Percentiles rank a stretch among this genome's conserved stretches.
Conservation (phyloP, 306 rosid species). For the Pterocarpus macrocarpus region DNA sequence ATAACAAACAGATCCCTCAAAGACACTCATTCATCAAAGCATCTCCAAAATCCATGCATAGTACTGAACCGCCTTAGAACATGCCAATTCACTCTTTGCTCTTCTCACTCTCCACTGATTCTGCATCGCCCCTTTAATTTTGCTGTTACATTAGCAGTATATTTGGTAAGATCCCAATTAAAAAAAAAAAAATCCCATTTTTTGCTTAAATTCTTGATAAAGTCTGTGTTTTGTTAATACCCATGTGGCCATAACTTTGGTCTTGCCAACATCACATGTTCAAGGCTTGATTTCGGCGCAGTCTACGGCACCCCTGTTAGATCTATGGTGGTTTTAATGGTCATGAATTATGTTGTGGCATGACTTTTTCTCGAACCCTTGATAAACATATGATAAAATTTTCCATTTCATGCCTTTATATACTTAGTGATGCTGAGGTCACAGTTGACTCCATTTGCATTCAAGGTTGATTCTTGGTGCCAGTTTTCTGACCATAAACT, state of each 20-base stretch:
- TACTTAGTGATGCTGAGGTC: neutral
- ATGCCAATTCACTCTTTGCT: neutral
- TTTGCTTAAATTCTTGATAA: constrained; percentile 34
- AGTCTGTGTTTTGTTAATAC: constrained; percentile 26
- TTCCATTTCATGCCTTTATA: constrained; percentile 34
- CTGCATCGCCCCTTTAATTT: constrained; percentile 14
- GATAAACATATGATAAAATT: constrained; percentile 5
- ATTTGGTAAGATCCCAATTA: constrained; percentile 17
- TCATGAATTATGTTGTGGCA: constrained; percentile 1
- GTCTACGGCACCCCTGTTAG: constrained; percentile 38
- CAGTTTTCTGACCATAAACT: too few relatives aligned
- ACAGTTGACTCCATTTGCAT: constrained; percentile 17
- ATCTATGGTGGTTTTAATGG: constrained; percentile 43
- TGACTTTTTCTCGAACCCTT: constrained; percentile 16
- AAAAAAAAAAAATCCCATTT: neutral
- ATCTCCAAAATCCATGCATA: constrained; percentile 18
- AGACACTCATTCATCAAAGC: neutral
- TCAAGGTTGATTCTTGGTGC: neutral
- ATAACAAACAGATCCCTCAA: constrained; percentile 7
- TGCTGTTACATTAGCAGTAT: too few relatives aligned
- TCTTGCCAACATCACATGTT: constrained; percentile 37
- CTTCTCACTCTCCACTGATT: neutral
- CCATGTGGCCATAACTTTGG: constrained; percentile 40
- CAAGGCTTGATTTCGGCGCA: constrained; percentile 35
- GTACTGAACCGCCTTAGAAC: neutral